Evolutionary conservation across 2,329 filamentous ascomycete species (phyloP).

Genomic region (Xylariaceae sp.): DNA sequence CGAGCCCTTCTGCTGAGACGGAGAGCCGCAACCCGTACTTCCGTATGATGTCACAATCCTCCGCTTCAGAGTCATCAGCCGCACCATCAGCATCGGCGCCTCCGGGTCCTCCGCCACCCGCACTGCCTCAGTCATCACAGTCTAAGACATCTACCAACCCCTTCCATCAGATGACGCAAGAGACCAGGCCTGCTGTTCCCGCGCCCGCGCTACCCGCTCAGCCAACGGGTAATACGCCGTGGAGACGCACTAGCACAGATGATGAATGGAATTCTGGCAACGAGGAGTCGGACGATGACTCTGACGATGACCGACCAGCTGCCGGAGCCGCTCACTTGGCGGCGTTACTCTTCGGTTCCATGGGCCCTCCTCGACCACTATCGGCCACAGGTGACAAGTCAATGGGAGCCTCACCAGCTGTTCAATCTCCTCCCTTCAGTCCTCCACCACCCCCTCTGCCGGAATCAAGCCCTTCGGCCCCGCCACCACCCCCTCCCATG

Average conservation of each 20-base stretch:
- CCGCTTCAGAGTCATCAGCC: conserved; percentile 49
- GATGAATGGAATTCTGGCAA: conserved; percentile 85
- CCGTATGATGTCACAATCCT: conserved; percentile 73
- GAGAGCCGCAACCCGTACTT: conserved; percentile 96
- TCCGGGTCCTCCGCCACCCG: conserved; percentile 38
- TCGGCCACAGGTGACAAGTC: conserved; percentile 73
- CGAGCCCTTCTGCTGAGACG: conserved; percentile 54
- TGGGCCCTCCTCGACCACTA: conserved; percentile 86
- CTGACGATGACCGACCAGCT: conserved; percentile 71
- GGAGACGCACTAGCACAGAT: conserved; percentile 47
- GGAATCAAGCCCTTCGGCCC: conserved; percentile 33
- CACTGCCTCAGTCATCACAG: conserved; percentile 35
- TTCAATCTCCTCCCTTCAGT: conserved; percentile 32
- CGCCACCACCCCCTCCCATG: conserved; percentile 34
- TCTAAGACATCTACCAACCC: conserved; percentile 80
- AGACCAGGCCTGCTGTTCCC: conserved; percentile 44
- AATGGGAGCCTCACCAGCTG: conserved; percentile 35
- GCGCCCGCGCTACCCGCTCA: conserved; percentile 35
- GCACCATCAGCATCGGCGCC: conserved; percentile 37
- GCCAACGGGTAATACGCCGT: conserved; percentile 47
- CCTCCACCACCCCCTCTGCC: conserved; percentile 35
- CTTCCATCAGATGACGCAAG: conserved; percentile 79
- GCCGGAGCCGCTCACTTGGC: conserved; percentile 87
- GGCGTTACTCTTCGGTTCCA: conserved; percentile 92
- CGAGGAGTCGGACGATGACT: conserved; percentile 59